Conservation (phyloP, 495 filamentous ascomycete genomes). For the Neurospora sublineolata region DNA sequence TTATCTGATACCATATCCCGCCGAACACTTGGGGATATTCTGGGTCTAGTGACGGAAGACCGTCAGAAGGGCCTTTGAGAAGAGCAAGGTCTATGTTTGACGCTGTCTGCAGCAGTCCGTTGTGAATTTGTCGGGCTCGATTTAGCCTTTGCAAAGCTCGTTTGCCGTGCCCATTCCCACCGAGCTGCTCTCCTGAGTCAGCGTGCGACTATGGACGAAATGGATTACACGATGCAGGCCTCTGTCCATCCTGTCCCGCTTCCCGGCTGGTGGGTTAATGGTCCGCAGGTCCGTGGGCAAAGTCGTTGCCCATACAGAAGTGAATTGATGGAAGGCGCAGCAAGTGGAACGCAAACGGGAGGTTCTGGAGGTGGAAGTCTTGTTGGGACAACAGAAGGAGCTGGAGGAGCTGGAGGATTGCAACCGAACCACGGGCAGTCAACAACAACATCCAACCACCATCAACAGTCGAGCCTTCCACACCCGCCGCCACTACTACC, state of each 20-base stretch:
- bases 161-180: background rate
- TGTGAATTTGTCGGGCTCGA: background rate
- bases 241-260: background rate
- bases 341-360: background rate
- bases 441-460: background rate
- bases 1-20: background rate
- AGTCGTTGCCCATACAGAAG: background rate
- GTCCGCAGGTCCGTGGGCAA: background rate
- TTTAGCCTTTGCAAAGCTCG: background rate
- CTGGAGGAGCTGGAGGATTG: background rate
- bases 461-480: background rate
- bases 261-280: background rate
- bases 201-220: conserved; percentile 2
- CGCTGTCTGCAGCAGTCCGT: background rate
- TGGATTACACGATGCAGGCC: conserved; percentile 5
- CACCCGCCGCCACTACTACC: background rate
- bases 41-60: background rate
- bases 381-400: background rate
- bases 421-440: background rate
- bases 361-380: background rate
- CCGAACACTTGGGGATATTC: background rate
- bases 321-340: background rate
- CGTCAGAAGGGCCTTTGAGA: background rate
- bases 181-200: background rate
- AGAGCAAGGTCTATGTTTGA: background rate